Percentiles rank a stretch among this genome's conserved stretches.
These are phyloP conservation scores for Nematodospora valgi DNA, from an alignment of 805 yeast genomes.

Conservation along the genomic window DNA sequence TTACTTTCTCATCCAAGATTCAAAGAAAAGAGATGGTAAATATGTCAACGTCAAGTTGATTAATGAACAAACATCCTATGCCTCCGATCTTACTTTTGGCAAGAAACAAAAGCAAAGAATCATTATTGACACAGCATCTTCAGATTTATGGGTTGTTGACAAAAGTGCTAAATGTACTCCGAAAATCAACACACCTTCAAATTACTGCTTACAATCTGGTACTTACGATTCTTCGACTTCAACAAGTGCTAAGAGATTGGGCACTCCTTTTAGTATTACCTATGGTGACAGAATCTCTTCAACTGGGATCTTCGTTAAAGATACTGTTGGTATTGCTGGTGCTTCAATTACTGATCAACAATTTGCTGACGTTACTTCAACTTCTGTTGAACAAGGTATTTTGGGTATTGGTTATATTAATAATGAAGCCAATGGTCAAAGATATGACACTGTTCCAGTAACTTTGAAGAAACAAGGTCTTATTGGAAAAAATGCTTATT, in stretches of 20 bases:
- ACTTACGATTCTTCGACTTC: slow-evolving; percentile 33
- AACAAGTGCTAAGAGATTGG: slow-evolving; percentile 12
- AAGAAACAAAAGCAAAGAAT: slow-evolving; percentile 25
- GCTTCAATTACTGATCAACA: slow-evolving; percentile 8
- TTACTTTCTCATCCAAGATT: slow-evolving; percentile 1
- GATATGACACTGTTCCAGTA: slow-evolving; percentile 29
- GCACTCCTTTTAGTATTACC: slow-evolving; percentile 18
- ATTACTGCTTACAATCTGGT: slow-evolving; percentile 34
- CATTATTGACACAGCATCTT: slow-evolving; percentile 40
- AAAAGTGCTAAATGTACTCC: slow-evolving; percentile 5
- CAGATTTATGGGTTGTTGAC: slow-evolving; percentile 37
- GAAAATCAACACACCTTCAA: background rate
- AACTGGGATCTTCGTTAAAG: slow-evolving; percentile 46
- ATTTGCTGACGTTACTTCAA: slow-evolving; percentile 16
- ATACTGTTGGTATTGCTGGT: slow-evolving; percentile 7
- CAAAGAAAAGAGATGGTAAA: slow-evolving; percentile 4
- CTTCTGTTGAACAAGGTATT: slow-evolving; percentile 5
- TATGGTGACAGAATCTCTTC: slow-evolving; percentile 43
- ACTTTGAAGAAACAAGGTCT: slow-evolving; percentile 26
- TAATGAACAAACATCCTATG: slow-evolving; percentile 6
- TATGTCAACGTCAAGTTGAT: slow-evolving; percentile 1
- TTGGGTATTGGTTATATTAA: slow-evolving; percentile 6
- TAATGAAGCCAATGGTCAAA: slow-evolving; percentile 2
- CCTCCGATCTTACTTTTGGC: slow-evolving; percentile 24
- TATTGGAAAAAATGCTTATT: slow-evolving; percentile 28